Evolutionary conservation across 257 asterid species (phyloP).

Genomic region (Parsonsia alboflavescens): DNA sequence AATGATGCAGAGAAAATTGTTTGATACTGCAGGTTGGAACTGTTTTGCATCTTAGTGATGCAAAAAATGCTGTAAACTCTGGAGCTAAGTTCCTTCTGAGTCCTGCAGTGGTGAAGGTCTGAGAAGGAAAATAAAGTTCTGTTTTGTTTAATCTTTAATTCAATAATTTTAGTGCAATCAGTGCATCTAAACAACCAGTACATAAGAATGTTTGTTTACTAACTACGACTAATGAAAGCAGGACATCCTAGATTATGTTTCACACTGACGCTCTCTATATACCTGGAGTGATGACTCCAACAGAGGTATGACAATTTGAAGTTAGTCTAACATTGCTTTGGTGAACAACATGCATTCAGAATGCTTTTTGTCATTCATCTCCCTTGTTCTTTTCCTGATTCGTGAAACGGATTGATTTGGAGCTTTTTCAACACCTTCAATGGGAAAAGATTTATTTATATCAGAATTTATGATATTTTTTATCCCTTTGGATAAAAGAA

Average conservation of each 20-base stretch:
- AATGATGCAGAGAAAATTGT: not conserved
- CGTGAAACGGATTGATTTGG: not conserved
- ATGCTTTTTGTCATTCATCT: not conserved
- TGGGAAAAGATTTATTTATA: not conserved
- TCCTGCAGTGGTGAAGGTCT: conserved; percentile 75
- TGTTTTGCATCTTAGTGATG: conserved; percentile 47
- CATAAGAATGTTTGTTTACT: conserved; percentile 1
- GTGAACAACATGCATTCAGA: not conserved
- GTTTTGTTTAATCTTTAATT: not conserved
- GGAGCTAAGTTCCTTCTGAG: conserved; percentile 91
- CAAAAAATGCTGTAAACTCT: conserved; percentile 40
- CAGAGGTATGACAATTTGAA: conserved; percentile 43
- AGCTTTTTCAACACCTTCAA: not conserved
- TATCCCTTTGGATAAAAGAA: no score
- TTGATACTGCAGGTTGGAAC: conserved; percentile 61
- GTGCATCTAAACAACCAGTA: not conserved
- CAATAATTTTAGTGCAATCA: not conserved
- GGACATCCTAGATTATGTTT: conserved; percentile 58
- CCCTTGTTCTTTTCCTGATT: not conserved
- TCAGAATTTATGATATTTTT: not conserved
- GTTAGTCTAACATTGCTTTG: not conserved
- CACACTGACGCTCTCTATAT: conserved; percentile 52
- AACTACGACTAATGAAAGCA: conserved; percentile 30
- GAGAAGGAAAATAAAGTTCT: not conserved
- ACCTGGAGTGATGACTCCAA: conserved; percentile 91